Conservation (phyloP, 768 basidiomycete species). For the Tephrocybe sp. region DNA sequence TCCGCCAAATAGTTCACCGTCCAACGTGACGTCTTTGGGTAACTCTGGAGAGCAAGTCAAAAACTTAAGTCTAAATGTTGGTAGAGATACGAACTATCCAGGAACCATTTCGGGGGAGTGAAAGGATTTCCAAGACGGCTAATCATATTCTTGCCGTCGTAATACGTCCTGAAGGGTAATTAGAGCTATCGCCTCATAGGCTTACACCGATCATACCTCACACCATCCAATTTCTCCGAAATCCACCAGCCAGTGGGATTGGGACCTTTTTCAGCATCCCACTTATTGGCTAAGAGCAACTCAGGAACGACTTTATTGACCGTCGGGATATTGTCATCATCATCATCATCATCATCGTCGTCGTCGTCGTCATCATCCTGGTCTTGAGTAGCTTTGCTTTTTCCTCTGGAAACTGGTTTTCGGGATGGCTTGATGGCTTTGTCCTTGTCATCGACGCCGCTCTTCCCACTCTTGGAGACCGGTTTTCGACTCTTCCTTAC, state of each 20-base stretch:
- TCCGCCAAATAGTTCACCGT: constrained; percentile 59
- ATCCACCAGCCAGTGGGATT: constrained; percentile 63
- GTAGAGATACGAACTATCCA: constrained; percentile 45
- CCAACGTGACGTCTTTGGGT: constrained; percentile 52
- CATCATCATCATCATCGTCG: not conserved
- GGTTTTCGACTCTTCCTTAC: constrained; percentile 23
- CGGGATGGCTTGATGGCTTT: constrained; percentile 5
- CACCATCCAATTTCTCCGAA: constrained; percentile 61
- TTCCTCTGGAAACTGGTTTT: constrained; percentile 14
- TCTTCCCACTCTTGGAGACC: constrained; percentile 18
- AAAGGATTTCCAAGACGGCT: constrained; percentile 60
- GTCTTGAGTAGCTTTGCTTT: constrained; percentile 28
- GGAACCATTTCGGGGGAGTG: constrained; percentile 54
- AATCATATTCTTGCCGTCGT: constrained; percentile 48
- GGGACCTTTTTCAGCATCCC: constrained; percentile 50
- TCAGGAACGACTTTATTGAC: constrained; percentile 35
- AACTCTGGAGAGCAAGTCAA: constrained; percentile 32
- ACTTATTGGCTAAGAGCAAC: constrained; percentile 53
- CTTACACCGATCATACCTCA: constrained; percentile 37
- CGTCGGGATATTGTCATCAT: not conserved
- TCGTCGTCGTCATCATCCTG: constrained; percentile 21
- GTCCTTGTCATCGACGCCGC: constrained; percentile 17
- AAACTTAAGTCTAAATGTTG: not conserved
- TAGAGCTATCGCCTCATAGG: not conserved
- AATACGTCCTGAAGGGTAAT: constrained; percentile 40